These are phyloP conservation scores for Teunomyces gatunensis DNA, from an alignment of 805 yeast genomes.

Conservation along the genomic window DNA sequence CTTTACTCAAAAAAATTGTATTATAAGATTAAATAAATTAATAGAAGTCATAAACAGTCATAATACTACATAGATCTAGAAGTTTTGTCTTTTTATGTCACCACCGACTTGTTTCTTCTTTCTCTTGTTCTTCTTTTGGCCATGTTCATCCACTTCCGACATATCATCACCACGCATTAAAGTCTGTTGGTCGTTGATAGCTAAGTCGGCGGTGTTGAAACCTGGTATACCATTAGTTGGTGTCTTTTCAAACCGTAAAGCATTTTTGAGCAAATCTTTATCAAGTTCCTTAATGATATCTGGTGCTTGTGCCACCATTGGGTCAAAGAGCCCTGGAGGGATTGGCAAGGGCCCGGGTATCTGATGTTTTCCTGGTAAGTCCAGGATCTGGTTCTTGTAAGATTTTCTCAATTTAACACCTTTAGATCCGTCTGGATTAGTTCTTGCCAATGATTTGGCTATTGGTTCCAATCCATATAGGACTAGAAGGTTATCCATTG, in stretches of 20 bases:
- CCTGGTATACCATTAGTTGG: slow-evolving; percentile 74
- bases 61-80: slow-evolving; percentile 9
- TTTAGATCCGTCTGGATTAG: slow-evolving; percentile 82
- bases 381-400: slow-evolving; percentile 87
- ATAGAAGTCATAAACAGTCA: neutral
- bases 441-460: slow-evolving; percentile 80
- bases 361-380: slow-evolving; percentile 75
- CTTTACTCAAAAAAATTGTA: neutral
- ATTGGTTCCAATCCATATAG: slow-evolving; percentile 65
- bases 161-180: slow-evolving; percentile 41
- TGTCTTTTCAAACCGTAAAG: slow-evolving; percentile 62
- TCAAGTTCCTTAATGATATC: slow-evolving; percentile 51
- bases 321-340: slow-evolving; percentile 37
- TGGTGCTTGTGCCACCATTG: slow-evolving; percentile 36
- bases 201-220: slow-evolving; percentile 65
- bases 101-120: slow-evolving; percentile 39
- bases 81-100: slow-evolving; percentile 37
- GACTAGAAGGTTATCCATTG: slow-evolving; percentile 65
- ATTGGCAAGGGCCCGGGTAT: slow-evolving; percentile 50
- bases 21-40: neutral
- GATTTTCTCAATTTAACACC: slow-evolving; percentile 93
- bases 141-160: slow-evolving; percentile 37
- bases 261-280: slow-evolving; percentile 44
- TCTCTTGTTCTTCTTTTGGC: slow-evolving; percentile 31
- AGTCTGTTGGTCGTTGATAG: slow-evolving; percentile 50